Evolutionary conservation across 192 early-diverging fungal species (phyloP), one percentile per base, ranked within the genome.

Genomic region (Umbelopsis vinacea): DNA sequence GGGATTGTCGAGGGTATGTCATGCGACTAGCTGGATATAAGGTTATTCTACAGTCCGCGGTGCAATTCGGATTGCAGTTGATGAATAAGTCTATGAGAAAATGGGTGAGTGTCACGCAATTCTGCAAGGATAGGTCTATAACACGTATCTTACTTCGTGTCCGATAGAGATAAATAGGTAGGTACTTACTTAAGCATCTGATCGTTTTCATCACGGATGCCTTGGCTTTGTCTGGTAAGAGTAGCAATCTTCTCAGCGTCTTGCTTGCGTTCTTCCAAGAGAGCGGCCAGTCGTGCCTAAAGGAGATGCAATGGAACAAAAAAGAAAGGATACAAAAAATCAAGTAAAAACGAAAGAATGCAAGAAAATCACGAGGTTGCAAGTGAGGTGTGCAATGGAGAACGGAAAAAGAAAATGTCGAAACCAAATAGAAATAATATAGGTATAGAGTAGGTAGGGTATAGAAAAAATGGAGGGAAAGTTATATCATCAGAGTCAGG

Each of bases 401-500:
- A n/a, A 11, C 6, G 5, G 33, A 0, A 3, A 7, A 38, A 19
- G 4, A 37, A 19, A 33, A 19, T 43, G 40, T 43, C 40, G 11
- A 43, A 43, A 43, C 5, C 6, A 43, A 6, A 43, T 11, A 43
- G 11, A 12, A 43, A 43, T 43, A 43, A 43, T 43, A 43, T 43
- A 40, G 40, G 40, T 43, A 43, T 43, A 43, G 40, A 43, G 40
- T 43, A 40, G 40, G 5, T 11, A 4, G 12, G 57, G 17, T 10
- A 37, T 63, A 50, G 1, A 5, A 46, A 50, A 6, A 50, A 6
- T 43, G 40, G 52, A 54, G 10, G 53, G 14, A 26, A 63, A 63
- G 14, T 63, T 63, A 63, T 63, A 63, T 37, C 29, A 63, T 63
- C 57, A 63, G 57, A 63, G 57, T 63, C 57, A 63, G 57, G 33